Evolutionary conservation across 768 basidiomycete genomes (phyloP), one percentile per base, ranked within the genome.

Genomic region (Trametes cingulata): DNA sequence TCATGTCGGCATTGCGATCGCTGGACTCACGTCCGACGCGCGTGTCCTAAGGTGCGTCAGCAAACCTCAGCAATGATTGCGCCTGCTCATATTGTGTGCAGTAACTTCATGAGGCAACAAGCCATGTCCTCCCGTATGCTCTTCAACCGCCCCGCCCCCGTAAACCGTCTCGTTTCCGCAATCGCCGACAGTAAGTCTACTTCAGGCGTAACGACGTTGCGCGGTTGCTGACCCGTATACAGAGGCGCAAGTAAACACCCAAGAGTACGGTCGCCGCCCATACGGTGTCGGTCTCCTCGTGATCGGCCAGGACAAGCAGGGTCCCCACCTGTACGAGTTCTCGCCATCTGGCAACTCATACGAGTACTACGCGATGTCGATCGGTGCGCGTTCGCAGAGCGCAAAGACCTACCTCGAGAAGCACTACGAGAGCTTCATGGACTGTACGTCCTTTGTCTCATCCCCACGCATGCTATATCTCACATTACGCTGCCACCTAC

Each of bases 271-370:
- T 57, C 85, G 93, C 64, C 84, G 97, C 56, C 97, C 97, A 2
- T 99, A 99, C 68, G 97, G 97, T 73, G 97, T 99, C 12, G 97
- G 97, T 6, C 96, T 98, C 81, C 89, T 99, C 47, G 96, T 99
- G 64, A 90, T 97, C 64, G 97, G 97, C 10, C 85, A 90, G 69
- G 97, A 98, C 75, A 90, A 95, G 69, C 86, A 89, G n/a, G 97
- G 97, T 3, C 95, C 97, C 4, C 97, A 98, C 74, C 85, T 99
- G 39, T 98, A 93, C 75, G 97, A 98, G 74, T 98, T 99, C 79
- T 95, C 95, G 1, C 97, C 97, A 0, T 91, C 95, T 0, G 97
- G 97, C 19, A 95, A 92, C 71, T 93, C 93, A 20, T 98, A 96
- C 72, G 96, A 98, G 74, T 99, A 98, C 76, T 93, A 87, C 72